Percentiles rank a stretch among this genome's conserved stretches.
These are phyloP conservation scores for Rossbeevera mucosa DNA, from an alignment of 768 basidiomycete species.

Conservation along the genomic window DNA sequence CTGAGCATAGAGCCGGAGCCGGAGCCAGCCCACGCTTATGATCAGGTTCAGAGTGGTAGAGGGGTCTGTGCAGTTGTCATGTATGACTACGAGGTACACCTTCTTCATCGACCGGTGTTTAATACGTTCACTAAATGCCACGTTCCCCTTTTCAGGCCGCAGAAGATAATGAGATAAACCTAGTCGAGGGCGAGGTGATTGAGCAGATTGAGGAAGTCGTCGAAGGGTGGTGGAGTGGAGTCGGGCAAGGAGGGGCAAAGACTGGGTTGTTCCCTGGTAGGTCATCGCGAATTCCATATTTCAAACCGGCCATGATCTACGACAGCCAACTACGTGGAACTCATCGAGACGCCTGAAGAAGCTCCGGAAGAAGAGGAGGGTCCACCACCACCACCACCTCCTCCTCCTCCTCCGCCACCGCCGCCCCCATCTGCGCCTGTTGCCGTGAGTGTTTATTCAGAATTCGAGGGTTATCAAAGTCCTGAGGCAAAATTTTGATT, in stretches of 20 bases:
- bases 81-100: slow-evolving; percentile 70
- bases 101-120: not conserved
- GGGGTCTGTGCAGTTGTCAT: slow-evolving; percentile 71
- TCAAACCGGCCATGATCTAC: not conserved
- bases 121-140: not conserved
- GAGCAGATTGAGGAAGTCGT: slow-evolving; percentile 80
- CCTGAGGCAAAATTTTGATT: too few relatives aligned
- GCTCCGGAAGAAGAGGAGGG: slow-evolving; percentile 37
- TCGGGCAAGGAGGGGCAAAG: slow-evolving; percentile 59
- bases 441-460: slow-evolving; percentile 30
- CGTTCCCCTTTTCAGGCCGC: slow-evolving; percentile 44
- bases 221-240: slow-evolving; percentile 91
- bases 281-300: slow-evolving; percentile 20
- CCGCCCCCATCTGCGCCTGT: slow-evolving; percentile 32
- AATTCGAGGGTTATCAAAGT: not conserved
- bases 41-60: slow-evolving; percentile 18
- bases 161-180: slow-evolving; percentile 82
- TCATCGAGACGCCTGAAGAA: slow-evolving; percentile 49
- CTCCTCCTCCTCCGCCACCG: slow-evolving; percentile 53
- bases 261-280: slow-evolving; percentile 81
- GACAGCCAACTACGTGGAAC: slow-evolving; percentile 82
- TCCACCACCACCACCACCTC: slow-evolving; percentile 55
- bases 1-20: slow-evolving; percentile 35
- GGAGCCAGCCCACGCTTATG: slow-evolving; percentile 21
- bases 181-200: slow-evolving; percentile 78